Conservation (phyloP, 805 yeast species). For the Candida pseudoglaebosa region DNA sequence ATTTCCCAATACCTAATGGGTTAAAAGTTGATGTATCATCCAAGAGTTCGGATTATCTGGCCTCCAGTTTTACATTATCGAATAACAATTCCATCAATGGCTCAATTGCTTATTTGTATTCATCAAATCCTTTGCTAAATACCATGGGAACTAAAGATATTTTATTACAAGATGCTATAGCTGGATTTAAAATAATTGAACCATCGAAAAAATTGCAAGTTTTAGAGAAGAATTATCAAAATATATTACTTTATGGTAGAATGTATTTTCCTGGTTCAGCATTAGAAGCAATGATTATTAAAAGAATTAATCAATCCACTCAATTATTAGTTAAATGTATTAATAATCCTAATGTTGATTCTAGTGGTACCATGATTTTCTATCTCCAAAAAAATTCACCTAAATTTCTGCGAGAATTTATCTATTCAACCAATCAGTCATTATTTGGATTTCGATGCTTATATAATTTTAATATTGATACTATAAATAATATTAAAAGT, state of each 20-base stretch:
- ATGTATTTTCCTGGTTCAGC: constrained; percentile 85
- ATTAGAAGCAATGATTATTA: constrained; percentile 81
- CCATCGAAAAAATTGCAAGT: constrained; percentile 25
- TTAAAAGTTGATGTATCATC: constrained; percentile 63
- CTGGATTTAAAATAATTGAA: constrained; percentile 61
- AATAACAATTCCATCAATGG: constrained; percentile 69
- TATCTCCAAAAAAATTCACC: constrained; percentile 67
- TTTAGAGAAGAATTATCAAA: constrained; percentile 15
- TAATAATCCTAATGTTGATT: constrained; percentile 55
- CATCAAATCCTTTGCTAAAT: constrained; percentile 52
- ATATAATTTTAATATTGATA: constrained; percentile 53
- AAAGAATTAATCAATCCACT: constrained; percentile 52
- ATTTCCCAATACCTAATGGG: constrained; percentile 71
- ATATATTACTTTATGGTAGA: constrained; percentile 69
- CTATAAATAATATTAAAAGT: constrained; percentile 21
- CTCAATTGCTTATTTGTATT: constrained; percentile 75
- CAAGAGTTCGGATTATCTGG: constrained; percentile 63
- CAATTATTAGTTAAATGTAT: constrained; percentile 74
- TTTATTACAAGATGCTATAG: constrained; percentile 61
- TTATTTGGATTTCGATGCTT: constrained; percentile 77
- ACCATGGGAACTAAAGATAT: constrained; percentile 50
- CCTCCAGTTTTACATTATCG: constrained; percentile 67
- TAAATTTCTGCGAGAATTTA: constrained; percentile 62
- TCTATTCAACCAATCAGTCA: constrained; percentile 81
- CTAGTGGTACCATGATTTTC: constrained; percentile 57